A percentile compares a stretch with the other conserved stretches of the same genome.
These are phyloP conservation scores for Limnomonas spitsbergensis DNA, from an alignment of 139 green algal species.

Conservation along the genomic window DNA sequence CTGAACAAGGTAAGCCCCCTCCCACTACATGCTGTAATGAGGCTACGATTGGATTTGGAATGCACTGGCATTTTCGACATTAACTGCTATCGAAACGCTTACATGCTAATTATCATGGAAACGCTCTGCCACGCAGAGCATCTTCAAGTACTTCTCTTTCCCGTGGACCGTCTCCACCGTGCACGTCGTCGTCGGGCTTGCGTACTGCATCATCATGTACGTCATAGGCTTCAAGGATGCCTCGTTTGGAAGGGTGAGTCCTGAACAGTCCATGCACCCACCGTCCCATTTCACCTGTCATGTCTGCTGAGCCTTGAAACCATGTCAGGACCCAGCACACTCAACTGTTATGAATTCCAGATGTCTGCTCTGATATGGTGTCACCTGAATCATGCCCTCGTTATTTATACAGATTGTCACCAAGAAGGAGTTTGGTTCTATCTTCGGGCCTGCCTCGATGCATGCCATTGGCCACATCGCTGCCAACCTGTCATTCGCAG, in stretches of 20 bases:
- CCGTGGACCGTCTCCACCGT: slow-evolving; percentile 91
- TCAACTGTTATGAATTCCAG: too few relatives aligned
- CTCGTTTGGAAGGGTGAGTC: slow-evolving; percentile 79
- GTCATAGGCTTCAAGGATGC: slow-evolving; percentile 80
- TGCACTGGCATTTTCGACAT: slow-evolving; percentile 1
- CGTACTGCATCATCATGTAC: slow-evolving; percentile 83
- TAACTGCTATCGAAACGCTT: background rate
- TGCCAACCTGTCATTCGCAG: slow-evolving; percentile 96
- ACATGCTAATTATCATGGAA: background rate
- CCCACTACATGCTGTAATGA: background rate
- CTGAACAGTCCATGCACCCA: background rate
- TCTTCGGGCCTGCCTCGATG: slow-evolving; percentile 87
- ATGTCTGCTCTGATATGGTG: too few relatives aligned
- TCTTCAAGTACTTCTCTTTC: slow-evolving; percentile 99
- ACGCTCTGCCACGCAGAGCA: slow-evolving; percentile 20
- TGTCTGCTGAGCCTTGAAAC: background rate
- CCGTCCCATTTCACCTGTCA: background rate
- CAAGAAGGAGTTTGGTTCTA: slow-evolving; percentile 79
- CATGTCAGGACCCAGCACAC: too few relatives aligned
- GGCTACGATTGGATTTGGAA: background rate
- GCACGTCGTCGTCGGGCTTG: slow-evolving; percentile 83
- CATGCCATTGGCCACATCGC: slow-evolving; percentile 95
- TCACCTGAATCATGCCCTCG: too few relatives aligned
- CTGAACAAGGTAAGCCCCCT: slow-evolving; percentile 82
- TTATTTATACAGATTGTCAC: slow-evolving; percentile 76